These are phyloP conservation scores for Bacidia gigantensis DNA, from an alignment of 495 filamentous ascomycete species.

Conservation along the genomic window DNA sequence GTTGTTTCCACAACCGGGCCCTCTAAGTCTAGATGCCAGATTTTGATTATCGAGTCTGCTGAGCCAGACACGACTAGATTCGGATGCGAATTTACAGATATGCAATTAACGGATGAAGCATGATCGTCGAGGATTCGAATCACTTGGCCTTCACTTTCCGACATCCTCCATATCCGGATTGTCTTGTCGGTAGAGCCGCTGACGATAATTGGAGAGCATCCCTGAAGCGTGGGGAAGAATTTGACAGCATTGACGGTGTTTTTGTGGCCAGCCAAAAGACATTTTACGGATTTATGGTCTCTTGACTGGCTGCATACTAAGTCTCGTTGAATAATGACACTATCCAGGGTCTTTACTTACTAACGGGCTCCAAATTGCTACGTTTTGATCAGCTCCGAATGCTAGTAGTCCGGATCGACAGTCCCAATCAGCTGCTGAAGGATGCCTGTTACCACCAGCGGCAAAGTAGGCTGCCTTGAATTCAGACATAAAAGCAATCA, in stretches of 20 bases:
- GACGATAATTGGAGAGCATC: constrained; percentile 42
- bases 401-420: constrained; percentile 56
- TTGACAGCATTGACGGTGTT: constrained; percentile 73
- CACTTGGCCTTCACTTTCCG: constrained; percentile 24
- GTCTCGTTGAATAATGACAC: constrained; percentile 9
- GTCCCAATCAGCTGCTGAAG: constrained; percentile 85
- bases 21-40: constrained; percentile 49
- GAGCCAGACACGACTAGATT: constrained; percentile 56
- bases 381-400: constrained; percentile 76
- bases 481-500: constrained; percentile 29
- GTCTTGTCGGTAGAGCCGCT: constrained; percentile 74
- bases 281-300: constrained; percentile 42
- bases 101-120: constrained; percentile 62
- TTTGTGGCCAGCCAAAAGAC: constrained; percentile 65
- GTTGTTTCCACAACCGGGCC: constrained; percentile 24
- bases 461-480: constrained; percentile 53
- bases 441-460: constrained; percentile 79
- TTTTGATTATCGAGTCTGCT: constrained; percentile 68
- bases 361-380: constrained; percentile 76
- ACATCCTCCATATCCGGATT: constrained; percentile 54
- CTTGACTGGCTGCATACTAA: constrained; percentile 28
- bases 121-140: constrained; percentile 47
- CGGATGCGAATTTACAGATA: constrained; percentile 41
- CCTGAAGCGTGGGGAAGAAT: constrained; percentile 47
- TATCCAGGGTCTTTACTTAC: constrained; percentile 38